phyloP scores from a whole-genome alignment of 345 rosid species.

The Sisymbrium irio region DNA sequence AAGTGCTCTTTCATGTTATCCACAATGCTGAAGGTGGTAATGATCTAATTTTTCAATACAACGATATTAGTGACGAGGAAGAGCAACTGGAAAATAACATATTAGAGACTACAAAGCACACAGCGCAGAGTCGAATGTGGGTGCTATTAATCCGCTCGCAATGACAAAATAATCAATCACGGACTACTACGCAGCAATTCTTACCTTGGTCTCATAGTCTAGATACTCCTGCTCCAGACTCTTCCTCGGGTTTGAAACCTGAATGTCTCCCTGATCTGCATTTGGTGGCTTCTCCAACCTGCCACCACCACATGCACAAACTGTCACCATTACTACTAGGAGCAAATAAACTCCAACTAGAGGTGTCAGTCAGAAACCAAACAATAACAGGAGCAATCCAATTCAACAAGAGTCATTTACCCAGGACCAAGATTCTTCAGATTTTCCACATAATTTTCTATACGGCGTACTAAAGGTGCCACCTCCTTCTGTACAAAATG shows the following conservation, averaged over 20 bases:
- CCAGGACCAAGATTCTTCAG: conserved; percentile 68
- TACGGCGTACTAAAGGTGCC: conserved; percentile 65
- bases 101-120: not conserved
- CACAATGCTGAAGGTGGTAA: conserved; percentile 87
- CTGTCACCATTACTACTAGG: conserved; percentile 24
- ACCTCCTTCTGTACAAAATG: conserved; percentile 63
- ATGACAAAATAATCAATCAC: not conserved
- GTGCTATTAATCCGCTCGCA: not conserved
- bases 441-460: conserved; percentile 82
- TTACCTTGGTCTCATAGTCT: conserved; percentile 87
- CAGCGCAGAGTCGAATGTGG: not conserved
- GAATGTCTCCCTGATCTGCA: conserved; percentile 46
- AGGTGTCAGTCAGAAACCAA: not conserved
- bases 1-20: conserved; percentile 88
- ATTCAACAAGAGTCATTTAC: conserved; percentile 39
- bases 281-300: conserved; percentile 53
- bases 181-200: not conserved
- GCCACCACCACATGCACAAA: conserved; percentile 32
- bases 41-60: conserved; percentile 50
- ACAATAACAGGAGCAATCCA: not conserved
- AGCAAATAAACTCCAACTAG: conserved; percentile 11
- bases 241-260: conserved; percentile 65
- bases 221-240: conserved; percentile 89
- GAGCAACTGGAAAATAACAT: not conserved
- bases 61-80: conserved; percentile 3